Base-by-base conservation (phyloP, 2,329 filamentous ascomycete species). In the Tothia fuscella region DNA sequence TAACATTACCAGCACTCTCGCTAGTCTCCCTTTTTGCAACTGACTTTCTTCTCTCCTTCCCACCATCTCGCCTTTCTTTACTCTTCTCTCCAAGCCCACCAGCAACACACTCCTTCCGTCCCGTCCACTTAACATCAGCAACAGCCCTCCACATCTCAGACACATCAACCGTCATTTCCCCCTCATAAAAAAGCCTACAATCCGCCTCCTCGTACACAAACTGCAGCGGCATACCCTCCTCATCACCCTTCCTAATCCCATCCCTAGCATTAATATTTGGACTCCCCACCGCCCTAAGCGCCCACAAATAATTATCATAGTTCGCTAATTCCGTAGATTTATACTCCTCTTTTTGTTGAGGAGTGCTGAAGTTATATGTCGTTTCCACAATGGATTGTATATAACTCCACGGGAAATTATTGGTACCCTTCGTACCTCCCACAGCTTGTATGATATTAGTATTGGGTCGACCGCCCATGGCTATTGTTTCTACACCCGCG, bases 401-500 rank as follows among this genome's bases (percentile, higher is more conserved):
- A 3, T 48, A 42, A 14, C 46, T 29, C 41, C 50, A 60, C n/a
- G 48, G 44, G 33, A 51, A 60, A 44, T 60, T 56, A 51, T 62
- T 62, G 31, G 56, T 53, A 7, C 72, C 72, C 53, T 74, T 72
- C 47, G 70, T 63, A 12, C 70, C 71, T 32, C 69, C 70, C 3
- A 74, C 61, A 16, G 68, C 70, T 53, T 75, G 72, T 43, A 74
- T 74, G 2, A 60, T 58, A 2, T 68, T 66, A 25, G 58, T 50
- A 36, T 62, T 61, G 25, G 54, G 56, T 33, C 60, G 60, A 17
- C 72, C 72, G 20, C 72, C 73, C 44, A 74, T 59, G 5, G 67
- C 69, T 41, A 68, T 63, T 4, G 65, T 69, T 56, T 68, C 67
- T n/a, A 76, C 68, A 25, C 67, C 66, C 17, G 61, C 71, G 45